Percentiles rank a stretch among this genome's conserved stretches.
These are phyloP conservation scores for sunflower (Helianthus annuus) DNA, from an alignment of 129 eudicot genomes.

Conservation along the genomic window DNA sequence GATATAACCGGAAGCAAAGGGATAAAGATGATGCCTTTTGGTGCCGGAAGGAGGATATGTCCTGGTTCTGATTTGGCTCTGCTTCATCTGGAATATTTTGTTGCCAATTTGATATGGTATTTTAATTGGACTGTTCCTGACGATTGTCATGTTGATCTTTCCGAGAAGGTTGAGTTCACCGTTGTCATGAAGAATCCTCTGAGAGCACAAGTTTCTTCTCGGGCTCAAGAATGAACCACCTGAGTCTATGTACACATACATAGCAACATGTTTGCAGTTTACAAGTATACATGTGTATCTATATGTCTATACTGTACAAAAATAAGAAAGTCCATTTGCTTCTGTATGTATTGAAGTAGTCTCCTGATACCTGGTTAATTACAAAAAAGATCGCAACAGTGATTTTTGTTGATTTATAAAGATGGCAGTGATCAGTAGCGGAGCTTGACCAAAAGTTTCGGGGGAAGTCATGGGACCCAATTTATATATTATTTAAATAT, in stretches of 20 bases:
- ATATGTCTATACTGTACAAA: too few species aligned
- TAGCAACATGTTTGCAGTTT: neutral
- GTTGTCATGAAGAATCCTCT: slow-evolving; percentile 52
- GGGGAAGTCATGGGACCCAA: too few species aligned
- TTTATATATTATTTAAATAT: too few species aligned
- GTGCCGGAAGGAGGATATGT: slow-evolving; percentile 68
- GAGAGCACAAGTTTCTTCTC: slow-evolving; percentile 25
- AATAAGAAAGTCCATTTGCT: too few species aligned
- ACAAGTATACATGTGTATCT: too few species aligned
- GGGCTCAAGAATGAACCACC: neutral
- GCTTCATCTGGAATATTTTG: slow-evolving; percentile 60
- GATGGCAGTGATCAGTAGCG: too few species aligned
- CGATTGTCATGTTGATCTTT: slow-evolving; percentile 38
- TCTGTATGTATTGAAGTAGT: too few species aligned
- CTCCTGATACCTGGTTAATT: too few species aligned
- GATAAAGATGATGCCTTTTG: slow-evolving; percentile 77
- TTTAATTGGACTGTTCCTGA: slow-evolving; percentile 38
- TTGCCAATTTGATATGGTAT: slow-evolving; percentile 60
- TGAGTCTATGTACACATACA: neutral
- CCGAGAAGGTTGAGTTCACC: slow-evolving; percentile 45
- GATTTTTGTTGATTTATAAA: too few species aligned
- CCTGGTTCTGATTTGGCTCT: slow-evolving; percentile 54
- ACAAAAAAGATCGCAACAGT: too few species aligned
- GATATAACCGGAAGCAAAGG: slow-evolving; percentile 59
- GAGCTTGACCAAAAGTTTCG: too few species aligned